Evolutionary conservation across 1,139 yeast genomes (phyloP), one percentile per base, ranked within the genome.

Genomic region (Sugiyamaella grinbergsii): DNA sequence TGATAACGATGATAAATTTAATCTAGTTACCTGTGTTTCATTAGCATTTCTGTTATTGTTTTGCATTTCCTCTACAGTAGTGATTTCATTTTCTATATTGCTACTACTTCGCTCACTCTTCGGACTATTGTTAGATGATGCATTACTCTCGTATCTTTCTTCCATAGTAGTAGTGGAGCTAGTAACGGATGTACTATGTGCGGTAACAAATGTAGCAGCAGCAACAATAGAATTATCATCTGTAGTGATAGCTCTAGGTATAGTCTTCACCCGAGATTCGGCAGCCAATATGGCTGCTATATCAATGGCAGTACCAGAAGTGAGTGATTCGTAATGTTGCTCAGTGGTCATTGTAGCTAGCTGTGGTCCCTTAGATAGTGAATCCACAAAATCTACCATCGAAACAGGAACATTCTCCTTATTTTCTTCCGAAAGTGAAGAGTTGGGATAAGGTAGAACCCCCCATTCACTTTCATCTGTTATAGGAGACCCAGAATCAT

Each of bases 401-500:
- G 43, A 26, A 13, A 40, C 22, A 5, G 45, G 26, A 19, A n/a
- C 34, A 18, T 40, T 29, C 15, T 16, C 45, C 4, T 41, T 32
- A 7, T 41, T 38, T n/a, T 18, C 22, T 11, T 18, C 11, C 7
- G 13, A 13, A 15, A 38, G 33, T 3, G 34, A 8, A 19, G 4
- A 8, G 20, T 16, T 22, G 2, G 43, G 43, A 8, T 26, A 26
- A 3, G 43, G 38, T 2, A 41, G 29, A 20, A 41, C 23, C n/a
- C 47, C 41, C 47, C 47, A 43, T 15, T 22, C 34, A 2, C 42
- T 23, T 4, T 29, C 34, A 18, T 43, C 47, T 8, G 28, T 11
- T 19, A 37, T 43, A 11, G 41, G 47, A 7, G 47, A 15, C 6
- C 42, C 47, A 19, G 40, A 34, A 29, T 37, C 41, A 26, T 19